Evolutionary conservation across 345 rosid species (phyloP).

Genomic region (Geranium rotundifolium): DNA sequence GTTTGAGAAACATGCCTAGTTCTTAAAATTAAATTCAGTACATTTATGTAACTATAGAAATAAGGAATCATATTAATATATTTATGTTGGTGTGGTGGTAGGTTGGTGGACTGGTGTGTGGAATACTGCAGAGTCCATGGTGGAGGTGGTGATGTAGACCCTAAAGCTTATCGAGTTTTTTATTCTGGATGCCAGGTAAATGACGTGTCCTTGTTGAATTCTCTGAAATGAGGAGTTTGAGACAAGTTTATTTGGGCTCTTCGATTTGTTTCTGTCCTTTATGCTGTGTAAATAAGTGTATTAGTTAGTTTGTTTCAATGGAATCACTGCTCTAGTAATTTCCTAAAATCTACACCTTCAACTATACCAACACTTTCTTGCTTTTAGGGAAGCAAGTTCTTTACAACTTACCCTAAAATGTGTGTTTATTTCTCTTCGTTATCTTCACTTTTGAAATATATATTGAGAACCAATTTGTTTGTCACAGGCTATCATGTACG

Average conservation of each 20-base stretch:
- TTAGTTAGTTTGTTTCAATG: too few species aligned
- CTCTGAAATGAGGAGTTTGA: too few species aligned
- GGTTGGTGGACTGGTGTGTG: conserved; percentile 70
- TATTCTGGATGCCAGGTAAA: conserved; percentile 84
- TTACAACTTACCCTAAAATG: too few species aligned
- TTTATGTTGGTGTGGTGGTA: conserved; percentile 12
- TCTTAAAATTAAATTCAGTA: background rate
- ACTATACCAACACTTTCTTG: too few species aligned
- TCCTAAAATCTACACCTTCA: too few species aligned
- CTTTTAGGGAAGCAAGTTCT: too few species aligned
- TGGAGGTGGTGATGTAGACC: conserved; percentile 31
- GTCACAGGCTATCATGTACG: conserved; percentile 71
- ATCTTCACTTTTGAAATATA: too few species aligned
- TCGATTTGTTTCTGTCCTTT: too few species aligned
- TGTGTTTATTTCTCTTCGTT: too few species aligned
- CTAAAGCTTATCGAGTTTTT: conserved; percentile 46
- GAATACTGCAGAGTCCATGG: conserved; percentile 35
- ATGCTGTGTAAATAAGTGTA: too few species aligned
- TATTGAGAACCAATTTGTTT: conserved; percentile 6
- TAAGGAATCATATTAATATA: background rate
- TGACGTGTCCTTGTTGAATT: background rate
- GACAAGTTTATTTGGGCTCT: too few species aligned
- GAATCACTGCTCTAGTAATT: too few species aligned
- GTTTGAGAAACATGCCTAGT: background rate
- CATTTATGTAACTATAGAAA: background rate